phyloP scores from a whole-genome alignment of 2,329 filamentous ascomycete species.

The Fusarium virguliforme region DNA sequence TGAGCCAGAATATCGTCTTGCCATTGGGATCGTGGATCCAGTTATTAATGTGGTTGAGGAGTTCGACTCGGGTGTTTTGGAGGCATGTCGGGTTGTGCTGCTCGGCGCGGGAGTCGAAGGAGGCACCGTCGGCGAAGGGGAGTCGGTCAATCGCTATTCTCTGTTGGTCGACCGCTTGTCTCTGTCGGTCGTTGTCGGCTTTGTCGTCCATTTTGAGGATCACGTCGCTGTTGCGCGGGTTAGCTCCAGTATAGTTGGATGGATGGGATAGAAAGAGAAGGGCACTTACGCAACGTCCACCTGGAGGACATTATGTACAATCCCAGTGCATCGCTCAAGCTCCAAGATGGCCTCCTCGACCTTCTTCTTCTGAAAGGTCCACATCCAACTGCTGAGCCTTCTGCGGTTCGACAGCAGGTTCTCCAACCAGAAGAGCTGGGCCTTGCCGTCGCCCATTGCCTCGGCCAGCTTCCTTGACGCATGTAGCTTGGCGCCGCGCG shows the following conservation, averaged over 20 bases:
- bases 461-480: not conserved
- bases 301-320: not conserved
- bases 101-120: conserved; percentile 57
- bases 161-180: not conserved
- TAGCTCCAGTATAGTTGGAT: conserved; percentile 1
- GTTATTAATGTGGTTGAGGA: conserved; percentile 46
- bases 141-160: conserved; percentile 24
- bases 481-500: not conserved
- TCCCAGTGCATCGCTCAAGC: not conserved
- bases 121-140: conserved; percentile 43
- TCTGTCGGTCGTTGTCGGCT: not conserved
- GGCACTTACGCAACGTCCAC: conserved; percentile 7
- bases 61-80: conserved; percentile 52
- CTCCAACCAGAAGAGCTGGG: not conserved
- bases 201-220: conserved; percentile 10
- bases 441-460: not conserved
- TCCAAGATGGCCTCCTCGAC: not conserved
- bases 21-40: conserved; percentile 7
- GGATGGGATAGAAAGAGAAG: not conserved
- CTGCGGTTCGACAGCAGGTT: not conserved
- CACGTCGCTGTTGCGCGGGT: conserved; percentile 7
- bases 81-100: conserved; percentile 55
- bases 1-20: conserved; percentile 17
- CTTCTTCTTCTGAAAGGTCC: conserved; percentile 5
- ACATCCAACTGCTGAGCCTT: not conserved